Conservation (phyloP, 2,329 filamentous ascomycete genomes). For the Cladobotryum mycophilum region DNA sequence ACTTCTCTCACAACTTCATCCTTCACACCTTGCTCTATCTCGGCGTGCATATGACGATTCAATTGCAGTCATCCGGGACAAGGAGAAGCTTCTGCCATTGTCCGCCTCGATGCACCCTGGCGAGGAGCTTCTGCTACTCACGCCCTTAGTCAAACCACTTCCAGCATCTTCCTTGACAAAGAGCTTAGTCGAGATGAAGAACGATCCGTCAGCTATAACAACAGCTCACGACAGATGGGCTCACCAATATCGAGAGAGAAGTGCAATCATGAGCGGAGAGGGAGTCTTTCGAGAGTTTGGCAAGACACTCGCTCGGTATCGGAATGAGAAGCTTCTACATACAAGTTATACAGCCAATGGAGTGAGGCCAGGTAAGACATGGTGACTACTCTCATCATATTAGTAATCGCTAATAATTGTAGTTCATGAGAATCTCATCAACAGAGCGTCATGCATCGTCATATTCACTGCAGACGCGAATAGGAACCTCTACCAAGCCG, state of each 20-base stretch:
- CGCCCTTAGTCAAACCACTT: slow-evolving; percentile 85
- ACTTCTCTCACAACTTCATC: slow-evolving; percentile 73
- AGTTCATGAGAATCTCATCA: slow-evolving; percentile 89
- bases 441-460: slow-evolving; percentile 79
- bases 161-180: slow-evolving; percentile 81
- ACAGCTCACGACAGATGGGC: slow-evolving; percentile 49
- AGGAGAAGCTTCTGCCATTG: slow-evolving; percentile 75
- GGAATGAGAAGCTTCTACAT: slow-evolving; percentile 81
- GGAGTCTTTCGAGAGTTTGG: slow-evolving; percentile 88
- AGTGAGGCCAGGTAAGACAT: slow-evolving; percentile 59
- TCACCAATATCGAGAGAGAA: slow-evolving; percentile 50
- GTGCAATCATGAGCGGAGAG: slow-evolving; percentile 80
- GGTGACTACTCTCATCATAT: background rate
- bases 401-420: slow-evolving; percentile 8
- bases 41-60: slow-evolving; percentile 84
- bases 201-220: slow-evolving; percentile 26
- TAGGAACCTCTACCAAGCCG: slow-evolving; percentile 85
- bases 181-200: slow-evolving; percentile 53
- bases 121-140: slow-evolving; percentile 84
- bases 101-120: slow-evolving; percentile 74
- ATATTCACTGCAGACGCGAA: slow-evolving; percentile 92
- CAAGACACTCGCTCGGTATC: slow-evolving; percentile 74
- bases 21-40: slow-evolving; percentile 73
- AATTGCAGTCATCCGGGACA: slow-evolving; percentile 88
- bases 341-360: slow-evolving; percentile 95